Conservation (phyloP, 495 filamentous ascomycete species). For the Rusavskia elegans region DNA sequence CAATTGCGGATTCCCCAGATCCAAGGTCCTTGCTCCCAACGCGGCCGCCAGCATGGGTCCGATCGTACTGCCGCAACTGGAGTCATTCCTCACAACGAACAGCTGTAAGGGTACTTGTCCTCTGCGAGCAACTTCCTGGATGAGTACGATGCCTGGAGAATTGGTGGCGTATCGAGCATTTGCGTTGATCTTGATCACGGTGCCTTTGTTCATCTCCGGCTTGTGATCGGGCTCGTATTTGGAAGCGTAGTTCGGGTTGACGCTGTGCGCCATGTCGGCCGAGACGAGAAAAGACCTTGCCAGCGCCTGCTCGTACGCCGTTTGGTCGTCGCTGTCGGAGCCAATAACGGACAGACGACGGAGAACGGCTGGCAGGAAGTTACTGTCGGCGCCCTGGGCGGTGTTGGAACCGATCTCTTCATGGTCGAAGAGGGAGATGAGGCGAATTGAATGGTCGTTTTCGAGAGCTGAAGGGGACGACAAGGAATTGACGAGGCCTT, state of each 20-base stretch:
- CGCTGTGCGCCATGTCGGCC: conserved; percentile 91
- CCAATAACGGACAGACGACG: conserved; percentile 73
- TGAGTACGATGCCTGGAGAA: conserved; percentile 80
- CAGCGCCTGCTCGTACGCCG: conserved; percentile 87
- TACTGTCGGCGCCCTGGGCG: conserved; percentile 87
- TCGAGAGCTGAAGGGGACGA: conserved; percentile 43
- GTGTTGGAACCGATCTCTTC: conserved; percentile 89
- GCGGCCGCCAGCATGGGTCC: conserved; percentile 84
- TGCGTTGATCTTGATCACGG: conserved; percentile 95
- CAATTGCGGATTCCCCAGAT: conserved; percentile 90
- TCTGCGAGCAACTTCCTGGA: conserved; percentile 71
- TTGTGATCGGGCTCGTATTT: conserved; percentile 88
- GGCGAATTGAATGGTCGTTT: conserved; percentile 63
- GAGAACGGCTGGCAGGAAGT: conserved; percentile 75
- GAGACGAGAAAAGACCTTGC: conserved; percentile 87
- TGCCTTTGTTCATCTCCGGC: conserved; percentile 90
- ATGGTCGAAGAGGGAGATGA: conserved; percentile 90
- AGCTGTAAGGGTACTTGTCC: conserved; percentile 66
- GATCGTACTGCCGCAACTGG: conserved; percentile 86
- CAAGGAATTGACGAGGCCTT: conserved; percentile 71
- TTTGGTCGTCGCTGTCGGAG: conserved; percentile 31
- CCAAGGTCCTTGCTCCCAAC: conserved; percentile 72
- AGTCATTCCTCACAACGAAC: conserved; percentile 94
- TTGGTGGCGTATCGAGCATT: conserved; percentile 94
- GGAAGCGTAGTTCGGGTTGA: conserved; percentile 81